Conservation (phyloP, 2,329 filamentous ascomycete genomes). For the Pseudocercospora vitis region DNA sequence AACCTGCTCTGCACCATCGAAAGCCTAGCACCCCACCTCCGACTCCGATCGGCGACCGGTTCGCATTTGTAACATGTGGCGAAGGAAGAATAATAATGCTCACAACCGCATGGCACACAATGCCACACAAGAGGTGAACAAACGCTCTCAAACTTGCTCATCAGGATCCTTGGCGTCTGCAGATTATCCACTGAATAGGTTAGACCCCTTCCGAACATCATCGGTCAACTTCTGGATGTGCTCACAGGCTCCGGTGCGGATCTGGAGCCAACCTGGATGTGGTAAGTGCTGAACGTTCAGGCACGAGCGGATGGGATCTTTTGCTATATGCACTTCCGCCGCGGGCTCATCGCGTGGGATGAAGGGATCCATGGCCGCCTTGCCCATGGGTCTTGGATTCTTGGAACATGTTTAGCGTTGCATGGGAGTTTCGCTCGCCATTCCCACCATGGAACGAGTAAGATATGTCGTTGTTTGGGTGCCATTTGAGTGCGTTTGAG, state of each 20-base stretch:
- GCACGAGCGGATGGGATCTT: too few relatives aligned
- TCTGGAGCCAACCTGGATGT: not conserved
- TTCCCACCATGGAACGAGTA: not conserved
- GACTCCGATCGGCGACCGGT: not conserved
- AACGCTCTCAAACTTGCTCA: slow-evolving; percentile 17
- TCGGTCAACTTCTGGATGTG: not conserved
- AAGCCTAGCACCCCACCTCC: slow-evolving; percentile 1
- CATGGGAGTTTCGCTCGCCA: slow-evolving; percentile 1
- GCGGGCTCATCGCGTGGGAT: slow-evolving; percentile 3
- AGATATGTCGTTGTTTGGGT: slow-evolving; percentile 5
- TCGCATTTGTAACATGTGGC: not conserved
- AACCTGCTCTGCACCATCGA: slow-evolving; percentile 11
- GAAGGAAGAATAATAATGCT: too few relatives aligned
- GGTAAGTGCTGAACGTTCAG: not conserved
- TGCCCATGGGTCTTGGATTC: not conserved
- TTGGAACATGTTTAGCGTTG: slow-evolving; percentile 1
- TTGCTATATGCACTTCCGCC: too few relatives aligned
- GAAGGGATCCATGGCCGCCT: slow-evolving; percentile 7
- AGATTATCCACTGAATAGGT: not conserved
- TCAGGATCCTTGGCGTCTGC: slow-evolving; percentile 1
- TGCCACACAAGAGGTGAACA: too few relatives aligned
- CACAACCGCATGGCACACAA: too few relatives aligned
- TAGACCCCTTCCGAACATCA: not conserved
- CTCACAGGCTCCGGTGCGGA: not conserved
- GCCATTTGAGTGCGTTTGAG: slow-evolving; percentile 10